Evolutionary conservation across 1,284 basidiomycete genomes (phyloP), one percentile per base, ranked within the genome.

Genomic region (Porodaedalea pini): DNA sequence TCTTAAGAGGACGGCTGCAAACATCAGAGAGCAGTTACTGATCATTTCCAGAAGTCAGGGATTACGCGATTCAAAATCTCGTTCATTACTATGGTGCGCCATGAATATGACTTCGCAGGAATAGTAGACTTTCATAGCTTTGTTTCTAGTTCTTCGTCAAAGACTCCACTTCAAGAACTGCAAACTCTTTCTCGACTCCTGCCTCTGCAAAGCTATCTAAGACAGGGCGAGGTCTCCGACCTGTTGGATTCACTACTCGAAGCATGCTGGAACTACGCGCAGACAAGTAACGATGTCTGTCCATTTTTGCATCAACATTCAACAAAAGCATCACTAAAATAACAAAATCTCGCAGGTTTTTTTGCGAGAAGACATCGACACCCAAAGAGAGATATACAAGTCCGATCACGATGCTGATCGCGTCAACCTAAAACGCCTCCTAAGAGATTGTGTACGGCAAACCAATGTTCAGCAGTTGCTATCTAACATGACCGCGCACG

Each of bases 11-110:
- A 32, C 54, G 2, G 58, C 58, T 34, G 47, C 21, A 7, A 60
- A 60, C 32, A 50, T 60, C 54, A 51, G 52, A 31, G 58, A 60
- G 13, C 58, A 60, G 32, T 29, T 60, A 3, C 15, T 23, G 7
- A 52, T 41, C 19, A 59, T 60, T 29, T 21, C 31, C 11, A 41
- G 27, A 23, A 31, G 41, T 36, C 23, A 23, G 11, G 37, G 6
- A 21, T 17, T 17, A 4, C 27, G 25, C 6, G n/a, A 11, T 2
- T 21, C 32, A 34, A 27, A 21, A 8, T 27, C 44, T 23, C 25
- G 21, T 2, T 17, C 21, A 7, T 8, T 19, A 29, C 25, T 45
- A 45, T n/a, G 44, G 44, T 45, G 23, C 13, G 44, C 44, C 11
- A 3, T 11, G 44, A 8, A 5, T 11, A 11, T 45, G 6, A 39